Evolutionary conservation across 371 early-diverging fungal species (phyloP).

Genomic region (Actinomucor elegans): DNA sequence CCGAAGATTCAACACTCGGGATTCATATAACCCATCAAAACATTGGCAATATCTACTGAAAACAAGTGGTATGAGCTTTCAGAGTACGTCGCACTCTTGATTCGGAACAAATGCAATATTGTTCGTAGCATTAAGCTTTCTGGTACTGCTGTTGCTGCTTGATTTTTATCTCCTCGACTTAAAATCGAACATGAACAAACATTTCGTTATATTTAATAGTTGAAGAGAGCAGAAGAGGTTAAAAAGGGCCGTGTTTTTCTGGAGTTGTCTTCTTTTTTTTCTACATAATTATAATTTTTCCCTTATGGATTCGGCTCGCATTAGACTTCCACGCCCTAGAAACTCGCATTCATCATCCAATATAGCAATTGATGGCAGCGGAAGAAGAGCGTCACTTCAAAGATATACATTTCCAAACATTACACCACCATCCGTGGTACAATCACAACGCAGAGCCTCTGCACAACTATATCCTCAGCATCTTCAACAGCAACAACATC

Average conservation of each 20-base stretch:
- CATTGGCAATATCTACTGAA: too few species aligned
- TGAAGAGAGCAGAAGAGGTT: neutral
- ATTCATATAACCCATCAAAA: too few species aligned
- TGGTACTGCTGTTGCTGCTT: too few species aligned
- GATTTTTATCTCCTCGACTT: too few species aligned
- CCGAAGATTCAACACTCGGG: too few species aligned
- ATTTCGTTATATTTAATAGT: too few species aligned
- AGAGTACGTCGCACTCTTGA: too few species aligned
- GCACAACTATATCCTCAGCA: neutral
- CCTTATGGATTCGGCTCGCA: conserved; percentile 16
- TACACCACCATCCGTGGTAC: conserved; percentile 17
- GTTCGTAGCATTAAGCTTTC: too few species aligned
- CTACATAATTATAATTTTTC: neutral
- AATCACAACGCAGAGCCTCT: conserved; percentile 10
- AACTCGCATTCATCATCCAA: neutral
- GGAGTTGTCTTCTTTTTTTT: neutral
- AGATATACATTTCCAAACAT: conserved; percentile 14
- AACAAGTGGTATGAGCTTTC: too few species aligned
- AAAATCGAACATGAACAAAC: too few species aligned
- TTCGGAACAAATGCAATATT: too few species aligned
- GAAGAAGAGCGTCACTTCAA: conserved; percentile 7
- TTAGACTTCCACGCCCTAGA: conserved; percentile 20
- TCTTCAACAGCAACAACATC: conserved; percentile 3
- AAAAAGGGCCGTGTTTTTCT: neutral
- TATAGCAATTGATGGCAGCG: neutral